Conservation (phyloP, 139 green algal species). For the Coelastrella sp. region DNA sequence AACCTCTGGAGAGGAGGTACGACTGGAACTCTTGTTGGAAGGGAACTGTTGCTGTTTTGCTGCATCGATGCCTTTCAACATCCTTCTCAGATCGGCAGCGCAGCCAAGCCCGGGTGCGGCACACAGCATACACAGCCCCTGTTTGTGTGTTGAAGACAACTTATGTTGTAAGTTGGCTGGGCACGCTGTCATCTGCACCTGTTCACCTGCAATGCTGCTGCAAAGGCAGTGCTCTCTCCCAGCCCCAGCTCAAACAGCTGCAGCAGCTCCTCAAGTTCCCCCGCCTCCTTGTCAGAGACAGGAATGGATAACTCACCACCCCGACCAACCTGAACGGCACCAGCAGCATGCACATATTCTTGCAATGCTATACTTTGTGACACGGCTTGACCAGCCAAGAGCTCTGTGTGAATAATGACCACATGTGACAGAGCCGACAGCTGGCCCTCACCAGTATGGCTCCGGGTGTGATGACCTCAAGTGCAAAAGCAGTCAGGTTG, state of each 20-base stretch:
- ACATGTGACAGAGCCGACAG: too few species aligned
- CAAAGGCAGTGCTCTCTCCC: constrained; percentile 48
- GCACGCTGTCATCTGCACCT: neutral
- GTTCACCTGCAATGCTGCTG: constrained; percentile 39
- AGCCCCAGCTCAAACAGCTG: constrained; percentile 55
- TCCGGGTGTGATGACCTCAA: constrained; percentile 53
- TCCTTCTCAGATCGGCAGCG: too few species aligned
- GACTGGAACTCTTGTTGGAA: neutral
- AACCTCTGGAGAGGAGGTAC: neutral
- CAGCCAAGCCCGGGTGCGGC: neutral
- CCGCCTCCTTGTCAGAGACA: constrained; percentile 62
- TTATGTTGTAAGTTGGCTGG: neutral
- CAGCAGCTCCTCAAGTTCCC: constrained; percentile 68
- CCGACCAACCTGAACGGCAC: neutral
- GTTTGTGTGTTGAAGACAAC: neutral
- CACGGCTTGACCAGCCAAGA: too few species aligned
- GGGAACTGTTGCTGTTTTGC: too few species aligned
- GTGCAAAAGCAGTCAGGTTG: constrained; percentile 46
- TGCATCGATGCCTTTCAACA: too few species aligned
- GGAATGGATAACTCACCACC: constrained; percentile 44
- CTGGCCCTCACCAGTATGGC: constrained; percentile 22
- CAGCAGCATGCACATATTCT: neutral
- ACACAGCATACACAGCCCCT: neutral
- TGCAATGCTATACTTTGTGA: too few species aligned
- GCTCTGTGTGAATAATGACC: too few species aligned